Evolutionary conservation across 1,284 basidiomycete species (phyloP).

Genomic region (Ceratorhiza oryzae-sativae): DNA sequence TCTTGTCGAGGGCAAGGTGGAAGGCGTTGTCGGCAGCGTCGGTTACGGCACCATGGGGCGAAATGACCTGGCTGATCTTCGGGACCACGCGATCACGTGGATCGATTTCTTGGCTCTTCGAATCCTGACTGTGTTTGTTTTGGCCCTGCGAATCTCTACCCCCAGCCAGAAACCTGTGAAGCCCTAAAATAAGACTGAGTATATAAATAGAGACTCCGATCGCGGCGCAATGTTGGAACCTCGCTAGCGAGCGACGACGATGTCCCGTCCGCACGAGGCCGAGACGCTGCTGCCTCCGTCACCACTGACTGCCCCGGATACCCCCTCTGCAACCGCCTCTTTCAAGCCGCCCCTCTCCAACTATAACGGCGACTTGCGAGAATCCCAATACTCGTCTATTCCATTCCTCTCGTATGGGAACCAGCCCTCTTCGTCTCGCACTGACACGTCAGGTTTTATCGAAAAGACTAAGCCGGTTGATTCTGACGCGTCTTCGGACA

Average conservation of each 20-base stretch:
- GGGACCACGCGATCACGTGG: background rate
- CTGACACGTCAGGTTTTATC: background rate
- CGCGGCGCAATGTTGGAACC: no score
- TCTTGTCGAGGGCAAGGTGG: background rate
- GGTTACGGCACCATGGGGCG: background rate
- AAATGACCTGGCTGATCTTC: slow-evolving; percentile 10
- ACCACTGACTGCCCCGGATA: background rate
- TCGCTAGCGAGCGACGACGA: background rate
- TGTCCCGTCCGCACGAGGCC: slow-evolving; percentile 19
- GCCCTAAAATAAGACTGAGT: no score
- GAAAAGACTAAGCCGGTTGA: background rate
- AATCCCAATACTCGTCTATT: slow-evolving; percentile 34
- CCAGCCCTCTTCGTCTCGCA: slow-evolving; percentile 9
- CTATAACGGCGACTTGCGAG: slow-evolving; percentile 11
- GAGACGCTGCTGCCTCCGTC: slow-evolving; percentile 8
- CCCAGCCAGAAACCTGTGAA: no score
- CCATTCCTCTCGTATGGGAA: slow-evolving; percentile 7
- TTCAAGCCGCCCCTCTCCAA: slow-evolving; percentile 4
- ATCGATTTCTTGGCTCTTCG: no score
- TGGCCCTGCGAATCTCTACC: no score
- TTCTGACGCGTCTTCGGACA: background rate
- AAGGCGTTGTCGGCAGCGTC: background rate
- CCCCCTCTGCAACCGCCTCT: slow-evolving; percentile 13
- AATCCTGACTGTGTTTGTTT: no score
- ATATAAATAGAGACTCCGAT: no score